Evolutionary conservation across 495 filamentous ascomycete species (phyloP), one percentile per base, ranked within the genome.

Genomic region (Neurospora sp.): DNA sequence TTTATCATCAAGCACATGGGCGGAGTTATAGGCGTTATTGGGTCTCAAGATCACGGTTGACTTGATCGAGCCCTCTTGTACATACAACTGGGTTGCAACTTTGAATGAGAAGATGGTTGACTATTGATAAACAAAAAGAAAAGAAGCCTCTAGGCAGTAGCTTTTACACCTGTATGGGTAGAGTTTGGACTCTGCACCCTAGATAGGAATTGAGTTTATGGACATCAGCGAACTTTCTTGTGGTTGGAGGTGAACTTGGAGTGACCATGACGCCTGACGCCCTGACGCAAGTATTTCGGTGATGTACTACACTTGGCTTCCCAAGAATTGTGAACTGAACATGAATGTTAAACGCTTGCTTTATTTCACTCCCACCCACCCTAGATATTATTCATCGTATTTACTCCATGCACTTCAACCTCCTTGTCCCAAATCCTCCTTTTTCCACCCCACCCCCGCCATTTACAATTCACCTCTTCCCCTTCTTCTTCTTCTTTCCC

Each of bases 401-500:
- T 16, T 37, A 14, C 53, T 61, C 42, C 42, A 10, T n/a, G 8
- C 42, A n/a, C 40, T n/a, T n/a, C 42, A 1, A n/a, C 18, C 8
- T 3, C 18, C 42, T 46, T 9, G 2, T 10, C n/a, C 37, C 7
- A n/a, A n/a, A 22, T 8, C 12, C 41, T n/a, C 8, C 2, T 4
- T 22, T 5, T 44, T 31, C 27, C 42, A 20, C 38, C 69, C 27
- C 22, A 12, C 35, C 5, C 3, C 22, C 9, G 9, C 3, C 8
- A 37, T 37, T 12, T 68, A 69, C 35, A 5, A 20, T 59, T 69
- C 73, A 87, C 80, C 85, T 84, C 86, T 87, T 88, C 68, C 85
- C 85, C 78, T 86, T 87, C 83, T 86, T 88, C 82, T 86, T 88
- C 82, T 86, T 87, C 81, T 86, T 86, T 73, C 82, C 83, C 81